Conservation (phyloP, 1,139 yeast species). For the Yamadazyma oceani region DNA sequence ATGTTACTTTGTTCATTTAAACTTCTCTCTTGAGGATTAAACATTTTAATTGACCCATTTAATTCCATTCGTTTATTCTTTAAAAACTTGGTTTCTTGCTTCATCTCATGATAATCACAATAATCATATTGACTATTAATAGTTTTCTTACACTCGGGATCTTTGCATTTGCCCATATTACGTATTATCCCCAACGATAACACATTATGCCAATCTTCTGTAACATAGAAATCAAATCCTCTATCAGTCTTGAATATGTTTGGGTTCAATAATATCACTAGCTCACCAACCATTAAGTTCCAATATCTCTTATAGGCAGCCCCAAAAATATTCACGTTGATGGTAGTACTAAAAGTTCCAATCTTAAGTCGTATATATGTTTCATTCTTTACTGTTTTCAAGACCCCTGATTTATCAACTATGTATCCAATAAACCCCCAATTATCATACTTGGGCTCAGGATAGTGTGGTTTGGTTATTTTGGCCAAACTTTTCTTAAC, state of each 20-base stretch:
- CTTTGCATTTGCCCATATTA: conserved; percentile 64
- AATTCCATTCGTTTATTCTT: conserved; percentile 64
- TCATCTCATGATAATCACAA: conserved; percentile 18
- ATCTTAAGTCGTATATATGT: conserved; percentile 64
- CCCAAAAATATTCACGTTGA: conserved; percentile 66
- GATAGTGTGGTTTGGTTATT: conserved; percentile 65
- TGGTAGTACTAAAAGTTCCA: conserved; percentile 61
- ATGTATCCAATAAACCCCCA: conserved; percentile 76
- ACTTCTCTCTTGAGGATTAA: conserved; percentile 32
- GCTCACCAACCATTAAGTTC: conserved; percentile 71
- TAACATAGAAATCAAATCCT: conserved; percentile 64
- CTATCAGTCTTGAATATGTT: conserved; percentile 34
- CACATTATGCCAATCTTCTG: conserved; percentile 50
- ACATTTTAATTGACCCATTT: conserved; percentile 55
- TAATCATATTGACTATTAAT: conserved; percentile 12
- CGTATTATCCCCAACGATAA: conserved; percentile 74
- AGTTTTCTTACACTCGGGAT: conserved; percentile 46
- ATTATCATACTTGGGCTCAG: conserved; percentile 69
- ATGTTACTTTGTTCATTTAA: conserved; percentile 29
- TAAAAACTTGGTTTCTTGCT: conserved; percentile 16
- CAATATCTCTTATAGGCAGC: conserved; percentile 68
- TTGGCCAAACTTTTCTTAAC: conserved; percentile 45
- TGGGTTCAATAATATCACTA: conserved; percentile 78
- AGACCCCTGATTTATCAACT: conserved; percentile 50
- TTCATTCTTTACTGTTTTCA: conserved; percentile 33